Conservation (phyloP, 1,139 yeast species). For the Hemisphaericaspora subhashii region DNA sequence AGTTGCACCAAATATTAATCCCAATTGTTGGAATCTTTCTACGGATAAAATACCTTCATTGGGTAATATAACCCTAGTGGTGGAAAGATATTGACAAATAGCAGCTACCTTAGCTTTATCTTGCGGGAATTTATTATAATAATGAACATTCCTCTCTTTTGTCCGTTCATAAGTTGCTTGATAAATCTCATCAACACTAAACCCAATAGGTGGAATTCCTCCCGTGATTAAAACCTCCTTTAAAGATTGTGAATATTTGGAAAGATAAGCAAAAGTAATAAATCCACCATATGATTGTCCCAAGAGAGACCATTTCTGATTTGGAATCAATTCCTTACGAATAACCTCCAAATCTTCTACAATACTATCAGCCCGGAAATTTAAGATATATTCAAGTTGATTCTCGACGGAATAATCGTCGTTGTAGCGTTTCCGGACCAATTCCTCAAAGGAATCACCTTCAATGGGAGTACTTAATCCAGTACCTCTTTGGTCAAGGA, state of each 20-base stretch:
- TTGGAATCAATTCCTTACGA: conserved; percentile 43
- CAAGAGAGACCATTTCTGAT: conserved; percentile 46
- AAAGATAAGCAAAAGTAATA: conserved; percentile 49
- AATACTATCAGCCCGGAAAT: conserved; percentile 54
- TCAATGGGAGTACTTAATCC: conserved; percentile 52
- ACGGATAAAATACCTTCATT: conserved; percentile 51
- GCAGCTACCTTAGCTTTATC: conserved; percentile 39
- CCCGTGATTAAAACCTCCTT: conserved; percentile 50
- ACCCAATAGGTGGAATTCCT: conserved; percentile 55
- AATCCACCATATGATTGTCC: conserved; percentile 66
- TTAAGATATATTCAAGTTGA: conserved; percentile 38
- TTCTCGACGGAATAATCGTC: conserved; percentile 17
- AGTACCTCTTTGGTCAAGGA: conserved; percentile 60
- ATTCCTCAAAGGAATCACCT: conserved; percentile 22
- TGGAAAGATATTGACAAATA: conserved; percentile 36
- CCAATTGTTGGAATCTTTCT: conserved; percentile 54
- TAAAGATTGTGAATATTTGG: conserved; percentile 41
- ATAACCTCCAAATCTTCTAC: conserved; percentile 54
- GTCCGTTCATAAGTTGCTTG: conserved; percentile 47
- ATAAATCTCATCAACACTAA: conserved; percentile 49
- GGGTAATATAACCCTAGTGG: conserved; percentile 37
- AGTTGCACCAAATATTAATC: conserved; percentile 48
- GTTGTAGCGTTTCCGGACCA: conserved; percentile 16
- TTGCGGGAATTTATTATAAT: conserved; percentile 48
- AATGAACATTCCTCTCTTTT: conserved; percentile 47